Conservation (phyloP, 2,329 filamentous ascomycete genomes). For the Fusarium sp. region DNA sequence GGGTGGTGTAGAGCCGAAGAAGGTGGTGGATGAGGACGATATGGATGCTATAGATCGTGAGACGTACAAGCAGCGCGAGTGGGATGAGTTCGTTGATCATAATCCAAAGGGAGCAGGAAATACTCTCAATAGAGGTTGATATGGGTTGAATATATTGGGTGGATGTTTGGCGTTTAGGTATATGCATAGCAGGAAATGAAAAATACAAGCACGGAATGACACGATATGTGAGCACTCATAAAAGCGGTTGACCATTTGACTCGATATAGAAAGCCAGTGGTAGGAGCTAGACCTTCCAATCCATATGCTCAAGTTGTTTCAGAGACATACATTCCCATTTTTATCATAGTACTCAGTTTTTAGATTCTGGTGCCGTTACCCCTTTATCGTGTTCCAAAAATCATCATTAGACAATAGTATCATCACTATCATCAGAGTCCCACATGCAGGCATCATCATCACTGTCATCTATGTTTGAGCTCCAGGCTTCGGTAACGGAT, state of each 20-base stretch:
- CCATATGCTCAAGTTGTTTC: not conserved
- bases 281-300: not conserved
- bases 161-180: constrained; percentile 17
- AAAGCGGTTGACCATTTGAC: not conserved
- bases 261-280: not conserved
- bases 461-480: constrained; percentile 14
- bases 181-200: constrained; percentile 19
- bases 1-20: constrained; percentile 81
- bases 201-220: constrained; percentile 23
- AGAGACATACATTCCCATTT: not conserved
- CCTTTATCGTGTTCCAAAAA: not conserved
- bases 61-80: constrained; percentile 91
- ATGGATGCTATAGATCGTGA: constrained; percentile 87
- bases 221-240: constrained; percentile 6
- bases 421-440: constrained; percentile 20
- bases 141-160: not conserved
- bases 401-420: constrained; percentile 14
- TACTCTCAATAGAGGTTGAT: constrained; percentile 79
- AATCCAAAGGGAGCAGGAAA: constrained; percentile 89
- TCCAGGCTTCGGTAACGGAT: constrained; percentile 13
- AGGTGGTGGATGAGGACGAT: constrained; percentile 89
- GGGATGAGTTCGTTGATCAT: constrained; percentile 94
- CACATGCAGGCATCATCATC: constrained; percentile 30
- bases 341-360: not conserved
- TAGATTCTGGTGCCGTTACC: not conserved